phyloP scores from a whole-genome alignment of 2,329 filamentous ascomycete genomes.

The Nigrospora osmanthi region DNA sequence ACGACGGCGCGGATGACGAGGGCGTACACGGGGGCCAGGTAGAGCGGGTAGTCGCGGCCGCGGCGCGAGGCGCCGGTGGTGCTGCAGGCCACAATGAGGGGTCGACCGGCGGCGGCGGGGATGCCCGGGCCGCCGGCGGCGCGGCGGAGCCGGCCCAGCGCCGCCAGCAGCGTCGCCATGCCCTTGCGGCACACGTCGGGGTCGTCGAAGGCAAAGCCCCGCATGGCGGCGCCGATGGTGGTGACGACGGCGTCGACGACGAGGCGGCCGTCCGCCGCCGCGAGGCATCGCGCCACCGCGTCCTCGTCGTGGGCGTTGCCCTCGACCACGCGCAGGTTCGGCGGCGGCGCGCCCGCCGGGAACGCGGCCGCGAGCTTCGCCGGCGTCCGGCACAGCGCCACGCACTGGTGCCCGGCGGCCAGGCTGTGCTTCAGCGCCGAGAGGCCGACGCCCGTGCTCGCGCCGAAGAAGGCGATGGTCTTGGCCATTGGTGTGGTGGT shows the following conservation, averaged over 20 bases:
- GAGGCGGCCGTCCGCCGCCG: slow-evolving; percentile 19
- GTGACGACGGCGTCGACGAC: slow-evolving; percentile 40
- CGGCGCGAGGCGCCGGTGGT: slow-evolving; percentile 32
- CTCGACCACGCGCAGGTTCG: slow-evolving; percentile 33
- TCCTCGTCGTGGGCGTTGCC: slow-evolving; percentile 38
- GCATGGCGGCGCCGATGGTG: slow-evolving; percentile 34
- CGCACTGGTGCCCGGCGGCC: slow-evolving; percentile 34
- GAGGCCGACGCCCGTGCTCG: slow-evolving; percentile 41
- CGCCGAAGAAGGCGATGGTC: slow-evolving; percentile 44
- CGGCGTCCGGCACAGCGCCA: slow-evolving; percentile 41
- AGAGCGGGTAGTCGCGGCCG: slow-evolving; percentile 33
- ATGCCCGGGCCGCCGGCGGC: slow-evolving; percentile 6
- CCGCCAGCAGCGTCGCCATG: slow-evolving; percentile 31
- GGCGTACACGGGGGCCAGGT: slow-evolving; percentile 34
- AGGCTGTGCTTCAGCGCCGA: slow-evolving; percentile 36
- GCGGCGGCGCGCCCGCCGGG: slow-evolving; percentile 13
- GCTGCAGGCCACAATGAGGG: slow-evolving; percentile 29
- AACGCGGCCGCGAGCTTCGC: slow-evolving; percentile 35
- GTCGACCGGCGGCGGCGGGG: slow-evolving; percentile 18
- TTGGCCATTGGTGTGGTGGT: slow-evolving; percentile 11
- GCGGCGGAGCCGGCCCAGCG: slow-evolving; percentile 24
- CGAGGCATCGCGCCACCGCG: slow-evolving; percentile 28
- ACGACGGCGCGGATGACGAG: slow-evolving; percentile 32
- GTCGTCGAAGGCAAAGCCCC: slow-evolving; percentile 29
- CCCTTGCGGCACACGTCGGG: slow-evolving; percentile 38